phyloP scores from a whole-genome alignment of 495 filamentous ascomycete species.

The Penicillium samsonianum region DNA sequence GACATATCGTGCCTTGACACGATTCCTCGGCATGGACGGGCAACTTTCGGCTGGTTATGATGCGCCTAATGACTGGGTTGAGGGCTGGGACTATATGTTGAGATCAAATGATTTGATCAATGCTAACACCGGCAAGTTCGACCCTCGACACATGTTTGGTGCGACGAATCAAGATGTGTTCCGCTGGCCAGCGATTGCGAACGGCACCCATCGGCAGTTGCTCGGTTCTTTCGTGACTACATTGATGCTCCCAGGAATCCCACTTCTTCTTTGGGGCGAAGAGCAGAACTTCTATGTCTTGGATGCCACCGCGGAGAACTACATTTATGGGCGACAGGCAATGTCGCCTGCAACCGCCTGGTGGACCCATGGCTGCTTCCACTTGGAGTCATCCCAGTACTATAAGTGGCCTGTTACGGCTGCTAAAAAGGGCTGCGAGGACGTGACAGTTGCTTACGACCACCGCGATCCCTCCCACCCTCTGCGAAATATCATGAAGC shows the following conservation, averaged over 20 bases:
- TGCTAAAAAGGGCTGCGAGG: constrained; percentile 56
- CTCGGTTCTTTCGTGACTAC: constrained; percentile 65
- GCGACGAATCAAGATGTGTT: constrained; percentile 74
- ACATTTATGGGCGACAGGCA: constrained; percentile 67
- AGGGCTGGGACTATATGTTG: constrained; percentile 61
- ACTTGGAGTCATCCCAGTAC: constrained; percentile 57
- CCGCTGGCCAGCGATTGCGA: constrained; percentile 66
- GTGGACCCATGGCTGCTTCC: constrained; percentile 69
- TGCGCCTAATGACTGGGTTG: constrained; percentile 57
- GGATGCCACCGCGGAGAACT: constrained; percentile 67
- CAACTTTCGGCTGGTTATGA: constrained; percentile 60
- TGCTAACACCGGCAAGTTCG: constrained; percentile 63
- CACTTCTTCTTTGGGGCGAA: constrained; percentile 68
- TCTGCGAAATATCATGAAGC: constrained; percentile 64
- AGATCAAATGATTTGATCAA: constrained; percentile 64
- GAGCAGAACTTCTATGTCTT: constrained; percentile 70
- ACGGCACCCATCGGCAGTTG: constrained; percentile 58
- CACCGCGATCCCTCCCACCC: constrained; percentile 71
- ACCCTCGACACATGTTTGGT: constrained; percentile 71
- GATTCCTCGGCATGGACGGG: constrained; percentile 67
- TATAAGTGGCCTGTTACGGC: constrained; percentile 57
- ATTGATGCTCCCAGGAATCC: constrained; percentile 65
- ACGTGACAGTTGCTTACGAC: constrained; percentile 57
- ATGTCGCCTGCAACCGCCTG: constrained; percentile 68
- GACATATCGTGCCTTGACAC: constrained; percentile 63